Evolutionary conservation across 2,329 filamentous ascomycete genomes (phyloP), one percentile per base, ranked within the genome.

Genomic region (Pseudogymnoascus pannorum): DNA sequence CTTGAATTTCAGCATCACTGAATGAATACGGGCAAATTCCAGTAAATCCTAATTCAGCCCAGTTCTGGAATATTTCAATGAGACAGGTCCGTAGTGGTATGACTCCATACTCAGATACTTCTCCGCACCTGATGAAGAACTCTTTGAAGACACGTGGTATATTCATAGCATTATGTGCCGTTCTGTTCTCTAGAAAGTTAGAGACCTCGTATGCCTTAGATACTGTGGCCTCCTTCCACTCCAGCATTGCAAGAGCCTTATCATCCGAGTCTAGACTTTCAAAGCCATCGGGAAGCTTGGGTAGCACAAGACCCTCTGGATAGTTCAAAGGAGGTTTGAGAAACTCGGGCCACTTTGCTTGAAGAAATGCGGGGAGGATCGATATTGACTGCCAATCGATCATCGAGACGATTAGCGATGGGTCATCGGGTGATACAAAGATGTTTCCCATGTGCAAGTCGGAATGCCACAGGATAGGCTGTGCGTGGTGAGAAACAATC

Each of bases 381-480:
- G 70, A 72, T 48, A 69, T 63, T 2, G 70, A 71, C 64, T 77
- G 75, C 75, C 73, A 78, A 63, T 77, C 75, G 35, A 77, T 74
- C 16, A 77, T 74, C 5, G 68, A 70, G 6, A 72, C 72, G 4
- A 77, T 68, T 26, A 67, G 65, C 33, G 71, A 71, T 8, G 73
- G 73, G 54, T 77, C 68, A 3, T 72, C 68, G 58, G 72, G 68
- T n/a, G 71, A 74, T 16, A 77, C 71, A 60, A 76, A 76, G n/a
- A 77, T 73, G 63, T 77, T 77, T 59, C 74, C 69, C 65, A 72
- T 74, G 64, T 77, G 71, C 33, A 77, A 64, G 65, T 77, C 74
- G n/a, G 71, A 72, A 62, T 76, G 74, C 60, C 72, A 75, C 5
- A 77, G 63, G 20, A 44, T n/a, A 44, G 40, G 40, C 12, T 44